A percentile compares a stretch with the other conserved stretches of the same genome.
phyloP scores from a whole-genome alignment of 768 basidiomycete genomes.

The Glaciozyma antarctica region DNA sequence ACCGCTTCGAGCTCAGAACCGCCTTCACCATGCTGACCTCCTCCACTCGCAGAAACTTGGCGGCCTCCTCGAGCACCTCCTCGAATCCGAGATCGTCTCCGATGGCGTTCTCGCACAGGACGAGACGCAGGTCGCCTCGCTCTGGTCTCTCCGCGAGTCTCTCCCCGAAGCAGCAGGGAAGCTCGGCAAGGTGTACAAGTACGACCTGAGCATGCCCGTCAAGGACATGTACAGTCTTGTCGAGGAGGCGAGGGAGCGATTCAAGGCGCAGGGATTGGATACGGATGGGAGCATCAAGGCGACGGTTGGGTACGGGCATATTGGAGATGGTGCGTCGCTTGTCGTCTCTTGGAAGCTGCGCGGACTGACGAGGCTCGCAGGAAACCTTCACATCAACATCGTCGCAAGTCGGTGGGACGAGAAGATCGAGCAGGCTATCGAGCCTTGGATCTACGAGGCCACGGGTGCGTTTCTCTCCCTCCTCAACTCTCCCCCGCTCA shows the following conservation, averaged over 20 bases:
- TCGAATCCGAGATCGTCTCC: conserved; percentile 64
- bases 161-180: conserved; percentile 87
- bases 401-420: conserved; percentile 70
- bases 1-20: neutral
- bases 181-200: conserved; percentile 92
- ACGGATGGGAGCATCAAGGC: conserved; percentile 53
- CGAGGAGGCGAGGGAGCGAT: conserved; percentile 62
- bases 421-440: conserved; percentile 75
- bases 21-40: neutral
- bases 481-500: neutral
- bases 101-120: conserved; percentile 89
- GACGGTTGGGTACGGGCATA: conserved; percentile 89
- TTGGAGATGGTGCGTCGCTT: conserved; percentile 71
- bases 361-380: conserved; percentile 36
- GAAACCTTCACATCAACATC: conserved; percentile 88
- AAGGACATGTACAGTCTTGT: conserved; percentile 78
- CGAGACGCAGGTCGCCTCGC: conserved; percentile 71
- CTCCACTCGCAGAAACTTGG: conserved; percentile 63
- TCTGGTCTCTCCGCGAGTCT: conserved; percentile 88
- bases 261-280: conserved; percentile 44
- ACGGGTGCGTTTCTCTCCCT: conserved; percentile 48
- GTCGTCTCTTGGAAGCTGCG: neutral
- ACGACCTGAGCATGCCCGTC: conserved; percentile 70
- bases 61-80: conserved; percentile 62
- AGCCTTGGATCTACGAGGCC: conserved; percentile 83